phyloP scores from a whole-genome alignment of 257 asterid genomes.

The Gentiana dahurica region DNA sequence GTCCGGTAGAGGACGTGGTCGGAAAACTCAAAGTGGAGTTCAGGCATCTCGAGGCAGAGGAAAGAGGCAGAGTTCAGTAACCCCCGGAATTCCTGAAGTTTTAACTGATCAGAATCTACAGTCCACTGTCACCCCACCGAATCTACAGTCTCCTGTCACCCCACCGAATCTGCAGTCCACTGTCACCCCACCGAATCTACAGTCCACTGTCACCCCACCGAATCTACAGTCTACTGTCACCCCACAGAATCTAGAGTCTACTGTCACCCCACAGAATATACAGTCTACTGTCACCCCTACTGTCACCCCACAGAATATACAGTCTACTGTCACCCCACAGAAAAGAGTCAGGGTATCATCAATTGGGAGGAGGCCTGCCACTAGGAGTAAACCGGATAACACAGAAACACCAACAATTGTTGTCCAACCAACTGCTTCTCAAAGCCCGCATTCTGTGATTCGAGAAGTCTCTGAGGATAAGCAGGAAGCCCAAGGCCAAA shows the following conservation, averaged over 20 bases:
- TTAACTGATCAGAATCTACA: constrained; percentile 33
- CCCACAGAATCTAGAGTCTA: too few relatives aligned
- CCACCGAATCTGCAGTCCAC: constrained; percentile 26
- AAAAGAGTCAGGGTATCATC: constrained; percentile 67
- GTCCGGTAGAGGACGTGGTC: constrained; percentile 55
- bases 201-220: too few relatives aligned
- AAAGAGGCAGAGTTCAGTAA: constrained; percentile 47
- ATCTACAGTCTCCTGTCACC: too few relatives aligned
- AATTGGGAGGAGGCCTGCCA: constrained; percentile 37
- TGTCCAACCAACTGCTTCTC: constrained; percentile 22
- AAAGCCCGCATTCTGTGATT: constrained; percentile 16
- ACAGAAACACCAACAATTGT: constrained; percentile 27
- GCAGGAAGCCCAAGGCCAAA: constrained; percentile 11
- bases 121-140: constrained; percentile 29
- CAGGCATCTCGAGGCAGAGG: constrained; percentile 61
- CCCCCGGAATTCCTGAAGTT: constrained; percentile 31
- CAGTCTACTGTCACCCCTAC: too few relatives aligned
- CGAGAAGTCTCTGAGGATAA: constrained; percentile 6
- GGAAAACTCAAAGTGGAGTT: constrained; percentile 45
- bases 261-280: too few relatives aligned
- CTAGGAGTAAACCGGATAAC: constrained; percentile 30
- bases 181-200: constrained; percentile 25
- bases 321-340: constrained; percentile 2
- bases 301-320: too few relatives aligned
- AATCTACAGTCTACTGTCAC: too few relatives aligned